A percentile compares a stretch with the other conserved stretches of the same genome.
Conservation (phyloP, 2,329 filamentous ascomycete species). For the Stenocarpella maydis region DNA sequence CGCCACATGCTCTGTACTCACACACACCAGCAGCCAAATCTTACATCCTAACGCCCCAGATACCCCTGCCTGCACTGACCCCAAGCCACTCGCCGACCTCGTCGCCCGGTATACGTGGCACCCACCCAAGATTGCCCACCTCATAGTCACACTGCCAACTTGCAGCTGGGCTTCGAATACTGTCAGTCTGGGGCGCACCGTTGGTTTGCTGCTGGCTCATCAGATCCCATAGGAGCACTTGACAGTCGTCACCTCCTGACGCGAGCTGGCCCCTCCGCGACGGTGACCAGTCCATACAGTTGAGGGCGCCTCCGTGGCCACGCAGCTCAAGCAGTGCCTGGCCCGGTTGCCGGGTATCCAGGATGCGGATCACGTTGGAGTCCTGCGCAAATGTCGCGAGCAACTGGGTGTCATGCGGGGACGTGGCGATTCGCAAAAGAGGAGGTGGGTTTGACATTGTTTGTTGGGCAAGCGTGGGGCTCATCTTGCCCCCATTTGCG, state of each 20-base stretch:
- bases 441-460: constrained; percentile 81
- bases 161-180: constrained; percentile 72
- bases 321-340: constrained; percentile 93
- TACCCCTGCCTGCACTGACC: constrained; percentile 79
- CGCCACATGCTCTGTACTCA: neutral
- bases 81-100: constrained; percentile 86
- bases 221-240: constrained; percentile 94
- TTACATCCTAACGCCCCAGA: constrained; percentile 73
- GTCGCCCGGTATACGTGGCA: constrained; percentile 72
- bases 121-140: constrained; percentile 85
- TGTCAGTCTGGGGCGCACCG: constrained; percentile 61
- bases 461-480: constrained; percentile 79
- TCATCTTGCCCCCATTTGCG: constrained; percentile 68
- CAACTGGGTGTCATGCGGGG: constrained; percentile 93
- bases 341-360: constrained; percentile 95
- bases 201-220: constrained; percentile 66
- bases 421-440: constrained; percentile 83
- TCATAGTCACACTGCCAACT: constrained; percentile 90
- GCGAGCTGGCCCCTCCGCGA: constrained; percentile 86
- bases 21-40: neutral
- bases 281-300: constrained; percentile 96
- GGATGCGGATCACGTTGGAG: constrained; percentile 89
- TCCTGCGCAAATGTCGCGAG: constrained; percentile 97
- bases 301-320: constrained; percentile 85
- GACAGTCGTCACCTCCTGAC: constrained; percentile 89